Conservation (phyloP, 2,329 filamentous ascomycete genomes). For the Clarireedia sp. region DNA sequence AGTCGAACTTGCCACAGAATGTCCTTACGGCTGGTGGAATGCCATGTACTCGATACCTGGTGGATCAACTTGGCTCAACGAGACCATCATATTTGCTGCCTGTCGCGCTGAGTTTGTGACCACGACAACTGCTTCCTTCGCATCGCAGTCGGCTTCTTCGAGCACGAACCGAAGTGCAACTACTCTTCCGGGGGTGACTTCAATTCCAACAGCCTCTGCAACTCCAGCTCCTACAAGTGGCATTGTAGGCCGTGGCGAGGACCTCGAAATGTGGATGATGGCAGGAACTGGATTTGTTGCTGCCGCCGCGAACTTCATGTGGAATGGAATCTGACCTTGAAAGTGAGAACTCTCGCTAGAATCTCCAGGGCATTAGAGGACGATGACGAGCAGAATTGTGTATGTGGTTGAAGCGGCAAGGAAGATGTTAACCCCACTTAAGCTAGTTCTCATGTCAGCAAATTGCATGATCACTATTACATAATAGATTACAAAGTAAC, state of each 20-base stretch:
- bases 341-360: background rate
- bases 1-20: background rate
- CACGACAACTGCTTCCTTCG: background rate
- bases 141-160: background rate
- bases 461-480: no score
- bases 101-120: background rate
- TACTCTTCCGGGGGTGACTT: background rate
- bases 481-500: no score
- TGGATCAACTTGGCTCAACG: background rate
- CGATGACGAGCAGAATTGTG: background rate
- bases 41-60: background rate
- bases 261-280: background rate
- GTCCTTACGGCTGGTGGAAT: background rate
- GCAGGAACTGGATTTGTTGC: background rate
- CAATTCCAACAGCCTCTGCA: background rate
- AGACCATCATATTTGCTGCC: background rate
- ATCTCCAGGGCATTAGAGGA: background rate
- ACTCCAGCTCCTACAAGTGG: background rate
- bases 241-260: background rate
- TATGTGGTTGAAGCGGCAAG: background rate
- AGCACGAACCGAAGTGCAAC: background rate
- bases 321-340: background rate
- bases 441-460: no score
- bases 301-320: background rate
- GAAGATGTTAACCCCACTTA: no score